Evolutionary conservation across 2,329 filamentous ascomycete species (phyloP).

Genomic region (Chalara sp.): DNA sequence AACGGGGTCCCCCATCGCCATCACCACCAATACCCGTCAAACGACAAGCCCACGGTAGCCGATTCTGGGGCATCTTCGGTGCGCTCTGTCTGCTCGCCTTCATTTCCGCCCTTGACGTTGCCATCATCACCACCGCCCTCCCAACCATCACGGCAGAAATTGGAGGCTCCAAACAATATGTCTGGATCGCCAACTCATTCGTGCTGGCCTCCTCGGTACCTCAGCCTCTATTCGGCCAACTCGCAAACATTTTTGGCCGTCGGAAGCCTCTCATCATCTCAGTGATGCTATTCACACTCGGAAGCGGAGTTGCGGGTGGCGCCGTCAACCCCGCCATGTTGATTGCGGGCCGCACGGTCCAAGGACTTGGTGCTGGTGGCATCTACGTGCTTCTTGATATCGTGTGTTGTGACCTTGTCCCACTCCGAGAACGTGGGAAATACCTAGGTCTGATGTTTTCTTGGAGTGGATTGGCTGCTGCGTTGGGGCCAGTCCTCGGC

Average conservation of each 20-base stretch:
- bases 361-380: conserved; percentile 42
- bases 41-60: too few species aligned
- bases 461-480: conserved; percentile 12
- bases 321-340: conserved; percentile 19
- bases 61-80: too few species aligned
- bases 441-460: conserved; percentile 25
- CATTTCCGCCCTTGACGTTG: too few species aligned
- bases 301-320: conserved; percentile 23
- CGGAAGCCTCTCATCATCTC: conserved; percentile 6
- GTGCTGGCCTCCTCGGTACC: too few species aligned
- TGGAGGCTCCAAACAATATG: too few species aligned
- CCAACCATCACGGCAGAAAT: too few species aligned
- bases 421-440: conserved; percentile 31
- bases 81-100: too few species aligned
- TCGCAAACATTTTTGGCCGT: conserved; percentile 12
- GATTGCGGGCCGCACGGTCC: conserved; percentile 30
- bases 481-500: conserved; percentile 10
- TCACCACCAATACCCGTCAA: too few species aligned
- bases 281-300: conserved; percentile 6
- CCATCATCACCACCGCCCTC: too few species aligned
- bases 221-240: conserved; percentile 34
- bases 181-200: too few species aligned
- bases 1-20: too few species aligned
- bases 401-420: conserved; percentile 36
- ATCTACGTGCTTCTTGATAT: conserved; percentile 37